These are phyloP conservation scores for Onygenales sp. DNA, from an alignment of 2,329 filamentous ascomycete species.

Conservation along the genomic window DNA sequence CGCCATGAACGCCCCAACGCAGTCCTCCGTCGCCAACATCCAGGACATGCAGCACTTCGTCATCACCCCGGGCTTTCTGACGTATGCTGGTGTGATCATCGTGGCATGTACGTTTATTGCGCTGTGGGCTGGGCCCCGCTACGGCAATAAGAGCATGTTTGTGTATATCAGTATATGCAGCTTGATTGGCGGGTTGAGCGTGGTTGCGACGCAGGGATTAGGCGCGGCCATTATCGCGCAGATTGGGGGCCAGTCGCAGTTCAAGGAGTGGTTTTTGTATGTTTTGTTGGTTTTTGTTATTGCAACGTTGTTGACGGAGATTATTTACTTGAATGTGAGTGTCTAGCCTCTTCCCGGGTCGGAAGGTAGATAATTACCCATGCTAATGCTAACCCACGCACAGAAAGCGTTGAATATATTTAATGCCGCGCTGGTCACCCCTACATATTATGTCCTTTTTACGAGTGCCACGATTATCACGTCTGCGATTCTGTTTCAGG, in stretches of 20 bases:
- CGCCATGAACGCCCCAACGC: constrained; percentile 80
- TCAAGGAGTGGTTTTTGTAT: constrained; percentile 96
- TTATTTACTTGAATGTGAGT: constrained; percentile 89
- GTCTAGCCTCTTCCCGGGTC: background rate
- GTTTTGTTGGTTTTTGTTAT: constrained; percentile 86
- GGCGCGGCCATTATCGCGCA: constrained; percentile 87
- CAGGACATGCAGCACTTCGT: constrained; percentile 88
- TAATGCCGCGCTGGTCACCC: constrained; percentile 93
- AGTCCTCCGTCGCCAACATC: constrained; percentile 77
- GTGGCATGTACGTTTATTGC: constrained; percentile 62
- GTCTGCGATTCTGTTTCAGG: constrained; percentile 82
- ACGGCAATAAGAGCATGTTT: constrained; percentile 94
- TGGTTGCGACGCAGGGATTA: constrained; percentile 87
- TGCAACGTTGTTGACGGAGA: constrained; percentile 80
- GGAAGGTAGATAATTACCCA: too few species aligned
- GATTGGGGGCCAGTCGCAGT: constrained; percentile 71
- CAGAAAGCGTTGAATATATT: constrained; percentile 99
- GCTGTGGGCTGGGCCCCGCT: constrained; percentile 73
- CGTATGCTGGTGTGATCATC: constrained; percentile 74
- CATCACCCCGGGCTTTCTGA: constrained; percentile 75
- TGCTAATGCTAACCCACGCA: constrained; percentile 17
- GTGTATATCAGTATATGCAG: constrained; percentile 96
- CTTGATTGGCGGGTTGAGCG: constrained; percentile 84
- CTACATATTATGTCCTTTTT: constrained; percentile 98
- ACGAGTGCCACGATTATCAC: constrained; percentile 92